phyloP scores from a whole-genome alignment of 257 asterid genomes.

The Rauvolfia tetraphylla region DNA sequence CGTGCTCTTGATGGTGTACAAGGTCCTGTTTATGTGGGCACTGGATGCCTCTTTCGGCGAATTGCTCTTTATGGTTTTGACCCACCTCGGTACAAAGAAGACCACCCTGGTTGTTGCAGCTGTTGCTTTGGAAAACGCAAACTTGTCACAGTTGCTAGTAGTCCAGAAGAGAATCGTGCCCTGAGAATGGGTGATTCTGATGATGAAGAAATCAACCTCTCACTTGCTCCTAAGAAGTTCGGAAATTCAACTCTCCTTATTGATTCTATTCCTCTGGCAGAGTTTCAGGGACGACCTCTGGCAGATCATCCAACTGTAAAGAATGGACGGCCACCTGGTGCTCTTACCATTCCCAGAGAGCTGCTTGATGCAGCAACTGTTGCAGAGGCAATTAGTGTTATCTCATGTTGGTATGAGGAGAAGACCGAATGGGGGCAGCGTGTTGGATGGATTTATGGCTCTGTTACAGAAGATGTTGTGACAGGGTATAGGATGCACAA shows the following conservation, averaged over 20 bases:
- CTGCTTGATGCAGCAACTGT: slow-evolving; percentile 66
- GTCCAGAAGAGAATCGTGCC: slow-evolving; percentile 51
- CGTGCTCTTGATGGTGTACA: slow-evolving; percentile 78
- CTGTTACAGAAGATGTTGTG: slow-evolving; percentile 72
- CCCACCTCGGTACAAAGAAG: slow-evolving; percentile 67
- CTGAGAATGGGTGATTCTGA: slow-evolving; percentile 60
- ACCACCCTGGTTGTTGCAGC: slow-evolving; percentile 39
- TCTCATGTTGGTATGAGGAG: slow-evolving; percentile 76
- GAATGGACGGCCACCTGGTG: slow-evolving; percentile 66
- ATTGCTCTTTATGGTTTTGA: slow-evolving; percentile 70
- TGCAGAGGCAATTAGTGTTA: slow-evolving; percentile 69
- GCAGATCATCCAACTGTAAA: slow-evolving; percentile 73
- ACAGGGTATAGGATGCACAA: slow-evolving; percentile 77
- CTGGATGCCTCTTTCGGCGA: slow-evolving; percentile 66
- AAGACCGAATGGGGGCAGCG: slow-evolving; percentile 75
- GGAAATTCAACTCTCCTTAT: slow-evolving; percentile 61
- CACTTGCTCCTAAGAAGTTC: slow-evolving; percentile 52
- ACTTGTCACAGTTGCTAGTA: slow-evolving; percentile 16
- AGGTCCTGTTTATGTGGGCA: slow-evolving; percentile 72
- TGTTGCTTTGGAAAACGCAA: slow-evolving; percentile 45
- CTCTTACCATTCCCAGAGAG: slow-evolving; percentile 60
- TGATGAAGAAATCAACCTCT: slow-evolving; percentile 54
- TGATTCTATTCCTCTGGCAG: slow-evolving; percentile 70
- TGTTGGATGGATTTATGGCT: slow-evolving; percentile 74
- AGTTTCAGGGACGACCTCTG: slow-evolving; percentile 67